A percentile compares a stretch with the other conserved stretches of the same genome.
Conservation (phyloP, 2,329 filamentous ascomycete genomes). For the Verticillium albo-atrum region DNA sequence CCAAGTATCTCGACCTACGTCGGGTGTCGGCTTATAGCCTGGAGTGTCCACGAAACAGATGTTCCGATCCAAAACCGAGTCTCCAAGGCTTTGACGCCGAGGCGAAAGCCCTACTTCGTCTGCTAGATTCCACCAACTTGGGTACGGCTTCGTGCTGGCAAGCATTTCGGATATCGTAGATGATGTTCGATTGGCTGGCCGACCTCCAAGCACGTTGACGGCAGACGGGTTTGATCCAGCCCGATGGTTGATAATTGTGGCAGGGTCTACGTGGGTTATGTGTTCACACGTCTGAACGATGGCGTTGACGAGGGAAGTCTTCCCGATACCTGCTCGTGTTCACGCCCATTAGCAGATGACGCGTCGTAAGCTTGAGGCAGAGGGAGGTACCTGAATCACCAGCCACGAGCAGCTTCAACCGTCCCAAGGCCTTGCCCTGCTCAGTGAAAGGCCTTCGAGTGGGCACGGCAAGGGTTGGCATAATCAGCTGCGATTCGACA, state of each 20-base stretch:
- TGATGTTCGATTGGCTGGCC: slow-evolving; percentile 8
- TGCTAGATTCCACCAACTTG: slow-evolving; percentile 82
- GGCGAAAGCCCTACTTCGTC: slow-evolving; percentile 53
- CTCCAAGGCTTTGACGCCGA: slow-evolving; percentile 53
- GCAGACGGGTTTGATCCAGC: not conserved
- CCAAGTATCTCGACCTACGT: slow-evolving; percentile 38
- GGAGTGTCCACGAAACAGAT: slow-evolving; percentile 89
- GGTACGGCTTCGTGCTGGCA: slow-evolving; percentile 80
- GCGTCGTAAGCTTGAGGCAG: not conserved
- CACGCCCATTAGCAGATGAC: slow-evolving; percentile 11
- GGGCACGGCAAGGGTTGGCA: slow-evolving; percentile 93
- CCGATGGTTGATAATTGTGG: slow-evolving; percentile 23
- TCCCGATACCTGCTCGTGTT: slow-evolving; percentile 63
- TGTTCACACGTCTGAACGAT: slow-evolving; percentile 84
- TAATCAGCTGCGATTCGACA: slow-evolving; percentile 76
- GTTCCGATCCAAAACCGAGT: slow-evolving; percentile 82
- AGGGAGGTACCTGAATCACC: slow-evolving; percentile 62
- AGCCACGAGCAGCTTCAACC: slow-evolving; percentile 83
- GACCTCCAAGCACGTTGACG: not conserved
- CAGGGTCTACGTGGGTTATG: slow-evolving; percentile 86
- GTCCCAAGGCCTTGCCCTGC: slow-evolving; percentile 76
- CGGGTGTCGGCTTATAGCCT: slow-evolving; percentile 51
- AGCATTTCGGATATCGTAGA: slow-evolving; percentile 58
- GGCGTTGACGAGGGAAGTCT: slow-evolving; percentile 83
- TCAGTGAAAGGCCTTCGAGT: slow-evolving; percentile 84